These are phyloP conservation scores for Saccharomycopsis sp. DNA, from an alignment of 805 yeast genomes.

Conservation along the genomic window DNA sequence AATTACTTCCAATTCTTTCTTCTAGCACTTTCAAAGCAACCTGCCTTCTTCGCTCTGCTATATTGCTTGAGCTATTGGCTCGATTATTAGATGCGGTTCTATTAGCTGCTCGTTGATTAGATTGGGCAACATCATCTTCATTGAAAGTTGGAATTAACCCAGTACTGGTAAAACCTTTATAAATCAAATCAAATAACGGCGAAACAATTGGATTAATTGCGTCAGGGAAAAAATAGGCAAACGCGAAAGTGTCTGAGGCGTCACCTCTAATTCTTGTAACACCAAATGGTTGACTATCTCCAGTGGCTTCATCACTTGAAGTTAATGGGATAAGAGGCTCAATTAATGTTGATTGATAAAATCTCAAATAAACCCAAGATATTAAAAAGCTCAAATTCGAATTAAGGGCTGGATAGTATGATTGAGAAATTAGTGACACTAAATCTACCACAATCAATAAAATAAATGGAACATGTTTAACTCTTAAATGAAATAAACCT, in stretches of 20 bases:
- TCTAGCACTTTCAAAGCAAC: slow-evolving; percentile 70
- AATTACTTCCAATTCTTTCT: slow-evolving; percentile 40
- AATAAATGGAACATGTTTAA: slow-evolving; percentile 57
- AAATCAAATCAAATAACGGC: slow-evolving; percentile 41
- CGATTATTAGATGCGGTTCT: slow-evolving; percentile 53
- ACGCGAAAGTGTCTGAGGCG: slow-evolving; percentile 82
- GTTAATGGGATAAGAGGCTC: slow-evolving; percentile 49
- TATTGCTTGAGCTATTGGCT: slow-evolving; percentile 33
- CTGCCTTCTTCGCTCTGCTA: slow-evolving; percentile 71
- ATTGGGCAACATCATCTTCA: slow-evolving; percentile 61
- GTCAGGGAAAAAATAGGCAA: slow-evolving; percentile 79
- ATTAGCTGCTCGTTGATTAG: slow-evolving; percentile 64
- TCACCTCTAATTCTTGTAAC: slow-evolving; percentile 55
- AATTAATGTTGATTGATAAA: slow-evolving; percentile 52
- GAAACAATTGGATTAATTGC: slow-evolving; percentile 43
- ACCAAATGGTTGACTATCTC: slow-evolving; percentile 20
- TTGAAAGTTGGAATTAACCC: slow-evolving; percentile 56
- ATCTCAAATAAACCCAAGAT: slow-evolving; percentile 74
- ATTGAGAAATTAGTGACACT: slow-evolving; percentile 24
- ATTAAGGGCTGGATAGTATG: slow-evolving; percentile 17
- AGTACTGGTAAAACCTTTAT: slow-evolving; percentile 34
- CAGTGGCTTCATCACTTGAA: slow-evolving; percentile 21
- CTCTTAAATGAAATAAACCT: slow-evolving; percentile 43
- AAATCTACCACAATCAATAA: slow-evolving; percentile 28
- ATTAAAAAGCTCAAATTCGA: slow-evolving; percentile 45